Conservation (phyloP, 2,329 filamentous ascomycete species). For the Neofusicoccum sp. region DNA sequence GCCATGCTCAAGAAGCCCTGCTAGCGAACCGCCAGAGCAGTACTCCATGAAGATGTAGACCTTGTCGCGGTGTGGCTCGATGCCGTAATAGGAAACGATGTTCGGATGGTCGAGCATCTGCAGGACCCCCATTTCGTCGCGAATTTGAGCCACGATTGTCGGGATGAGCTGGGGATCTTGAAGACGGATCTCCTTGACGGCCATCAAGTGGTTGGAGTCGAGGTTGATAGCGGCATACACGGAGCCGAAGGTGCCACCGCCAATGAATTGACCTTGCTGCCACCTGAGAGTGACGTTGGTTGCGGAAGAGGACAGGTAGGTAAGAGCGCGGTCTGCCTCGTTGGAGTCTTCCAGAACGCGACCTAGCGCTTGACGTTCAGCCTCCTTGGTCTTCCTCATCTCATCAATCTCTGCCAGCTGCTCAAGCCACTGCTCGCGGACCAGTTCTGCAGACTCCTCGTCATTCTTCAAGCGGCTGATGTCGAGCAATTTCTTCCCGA, state of each 20-base stretch:
- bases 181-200: constrained; percentile 95
- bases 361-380: constrained; percentile 82
- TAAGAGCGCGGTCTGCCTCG: constrained; percentile 91
- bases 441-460: constrained; percentile 74
- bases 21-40: constrained; percentile 90
- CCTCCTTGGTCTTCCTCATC: constrained; percentile 71
- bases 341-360: constrained; percentile 91
- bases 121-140: constrained; percentile 94
- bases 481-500: constrained; percentile 74
- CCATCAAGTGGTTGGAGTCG: constrained; percentile 94
- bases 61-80: constrained; percentile 96
- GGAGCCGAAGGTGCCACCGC: constrained; percentile 93
- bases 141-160: constrained; percentile 87
- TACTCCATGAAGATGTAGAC: constrained; percentile 99
- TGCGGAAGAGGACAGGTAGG: constrained; percentile 87
- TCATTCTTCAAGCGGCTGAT: constrained; percentile 74
- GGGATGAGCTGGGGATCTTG: constrained; percentile 97
- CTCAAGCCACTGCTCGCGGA: constrained; percentile 72
- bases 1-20: constrained; percentile 86
- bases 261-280: constrained; percentile 98
- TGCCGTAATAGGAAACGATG: constrained; percentile 95
- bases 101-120: constrained; percentile 97
- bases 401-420: constrained; percentile 76
- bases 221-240: constrained; percentile 97
- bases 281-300: constrained; percentile 94